These are phyloP conservation scores for Leucocoprinus leucothites DNA, from an alignment of 768 basidiomycete genomes.

Conservation along the genomic window DNA sequence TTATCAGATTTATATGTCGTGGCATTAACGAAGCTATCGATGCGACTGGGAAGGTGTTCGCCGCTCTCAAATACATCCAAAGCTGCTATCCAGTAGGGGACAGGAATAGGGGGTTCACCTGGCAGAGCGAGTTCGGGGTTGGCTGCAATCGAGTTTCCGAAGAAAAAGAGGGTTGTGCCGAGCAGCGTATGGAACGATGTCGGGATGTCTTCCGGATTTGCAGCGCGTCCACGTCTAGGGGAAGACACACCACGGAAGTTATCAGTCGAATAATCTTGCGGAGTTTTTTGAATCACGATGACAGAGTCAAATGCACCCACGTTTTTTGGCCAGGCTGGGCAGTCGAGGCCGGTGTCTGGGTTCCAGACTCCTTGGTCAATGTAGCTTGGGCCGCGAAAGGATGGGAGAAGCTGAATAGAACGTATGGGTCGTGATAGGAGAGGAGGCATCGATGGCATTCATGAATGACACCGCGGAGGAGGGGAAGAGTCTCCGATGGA, in stretches of 20 bases:
- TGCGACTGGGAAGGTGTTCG: slow-evolving; percentile 46
- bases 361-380: background rate
- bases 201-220: slow-evolving; percentile 43
- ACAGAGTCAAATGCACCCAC: background rate
- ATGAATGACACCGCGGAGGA: slow-evolving; percentile 62
- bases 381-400: slow-evolving; percentile 5
- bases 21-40: background rate
- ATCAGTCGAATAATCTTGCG: background rate
- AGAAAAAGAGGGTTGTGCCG: slow-evolving; percentile 60
- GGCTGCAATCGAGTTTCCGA: slow-evolving; percentile 58
- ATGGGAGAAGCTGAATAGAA: slow-evolving; percentile 34
- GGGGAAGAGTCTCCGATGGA: slow-evolving; percentile 44
- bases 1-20: background rate
- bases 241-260: background rate
- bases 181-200: slow-evolving; percentile 67
- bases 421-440: slow-evolving; percentile 53
- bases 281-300: background rate
- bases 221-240: slow-evolving; percentile 23
- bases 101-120: slow-evolving; percentile 51
- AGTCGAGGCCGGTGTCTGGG: background rate
- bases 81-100: slow-evolving; percentile 64
- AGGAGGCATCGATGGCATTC: slow-evolving; percentile 65
- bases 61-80: slow-evolving; percentile 71
- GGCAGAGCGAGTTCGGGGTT: slow-evolving; percentile 45
- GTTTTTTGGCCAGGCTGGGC: background rate